Percentiles rank a stretch among this genome's conserved stretches.
phyloP scores from a whole-genome alignment of 352 stramenopile genomes.

The Pythium dissotocum region DNA sequence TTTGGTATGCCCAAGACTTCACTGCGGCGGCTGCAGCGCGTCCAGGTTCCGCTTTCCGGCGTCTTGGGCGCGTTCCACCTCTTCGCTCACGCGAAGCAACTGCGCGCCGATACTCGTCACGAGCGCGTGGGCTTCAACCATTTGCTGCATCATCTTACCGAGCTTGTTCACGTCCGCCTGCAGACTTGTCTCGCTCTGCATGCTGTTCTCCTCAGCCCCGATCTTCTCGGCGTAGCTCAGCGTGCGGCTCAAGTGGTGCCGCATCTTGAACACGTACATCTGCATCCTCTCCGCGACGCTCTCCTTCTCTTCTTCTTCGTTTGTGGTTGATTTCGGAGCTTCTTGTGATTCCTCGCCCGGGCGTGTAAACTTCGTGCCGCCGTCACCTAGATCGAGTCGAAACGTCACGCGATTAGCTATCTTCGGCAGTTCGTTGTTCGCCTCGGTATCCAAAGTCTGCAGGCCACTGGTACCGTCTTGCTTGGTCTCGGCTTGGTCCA shows the following conservation, averaged over 20 bases:
- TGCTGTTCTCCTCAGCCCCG: conserved; percentile 43
- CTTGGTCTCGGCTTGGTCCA: conserved; percentile 20
- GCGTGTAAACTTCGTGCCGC: conserved; percentile 40
- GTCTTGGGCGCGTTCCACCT: not conserved
- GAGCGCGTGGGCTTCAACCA: conserved; percentile 41
- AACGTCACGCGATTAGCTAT: conserved; percentile 59
- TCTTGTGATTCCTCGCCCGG: conserved; percentile 62
- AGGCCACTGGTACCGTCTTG: conserved; percentile 18
- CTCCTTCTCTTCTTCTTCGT: conserved; percentile 27
- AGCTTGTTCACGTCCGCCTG: conserved; percentile 34
- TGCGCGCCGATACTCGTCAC: conserved; percentile 39
- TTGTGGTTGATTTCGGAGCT: not conserved
- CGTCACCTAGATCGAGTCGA: conserved; percentile 38
- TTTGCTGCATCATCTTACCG: conserved; percentile 34
- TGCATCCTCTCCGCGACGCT: conserved; percentile 45
- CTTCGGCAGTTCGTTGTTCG: conserved; percentile 31
- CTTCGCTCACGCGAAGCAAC: conserved; percentile 20
- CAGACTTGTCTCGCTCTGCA: conserved; percentile 48
- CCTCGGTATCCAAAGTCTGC: not conserved
- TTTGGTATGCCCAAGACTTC: not conserved
- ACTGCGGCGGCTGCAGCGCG: not conserved
- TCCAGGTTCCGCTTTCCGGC: not conserved
- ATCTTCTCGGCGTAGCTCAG: conserved; percentile 69
- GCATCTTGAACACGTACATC: conserved; percentile 50
- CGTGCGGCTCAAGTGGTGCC: conserved; percentile 64